Evolutionary conservation across 306 rosid species (phyloP), one percentile per base, ranked within the genome.

Genomic region (Casuarina cunninghamiana): DNA sequence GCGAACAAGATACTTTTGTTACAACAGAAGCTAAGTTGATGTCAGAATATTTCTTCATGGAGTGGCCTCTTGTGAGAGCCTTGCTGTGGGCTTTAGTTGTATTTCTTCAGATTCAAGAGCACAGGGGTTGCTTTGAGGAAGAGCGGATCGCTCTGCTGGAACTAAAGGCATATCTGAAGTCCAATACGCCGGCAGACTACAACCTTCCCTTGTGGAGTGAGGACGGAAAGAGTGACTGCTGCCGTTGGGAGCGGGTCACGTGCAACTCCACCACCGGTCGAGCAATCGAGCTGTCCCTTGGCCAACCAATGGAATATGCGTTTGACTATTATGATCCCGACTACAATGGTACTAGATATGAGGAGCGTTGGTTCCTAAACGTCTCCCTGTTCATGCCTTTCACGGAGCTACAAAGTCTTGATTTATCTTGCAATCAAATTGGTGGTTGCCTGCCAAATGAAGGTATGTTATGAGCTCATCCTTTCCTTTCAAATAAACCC

Each of bases 221-320:
- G 10, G 11, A 68, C 35, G 1, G 35, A 68, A 68, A 16, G 6
- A 68, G 72, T 6, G 72, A 68, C 6, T 68, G 72, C 7, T 68
- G 72, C 42, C 11, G 3, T n/a, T 68, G 72, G 72, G 51, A 68
- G 35, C 2, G 21, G 21, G 35, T 68, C 72, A 68, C 35, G 1
- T 68, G 72, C 50, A 21, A 43, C 32, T 41, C 37, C 13, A n/a
- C 72, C 48, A 16, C 72, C 48, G 51, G 51, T 68, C 72, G 17
- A 13, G 51, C 43, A 13, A 68, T 68, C 32, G 12, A 42, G 0
- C 51, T 68, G 5, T 68, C 51, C 51, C 72, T 68, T 8, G 8
- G n/a, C 26, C 16, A 54, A 5, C 1, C n/a, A n/a, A 17, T 5
- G 10, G 9, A 54, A 54, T 7, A 54, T n/a, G n/a, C n/a, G n/a